Base-by-base conservation (phyloP, 176 grass and related monocot genomes). In the Pontederia crassipes region DNA sequence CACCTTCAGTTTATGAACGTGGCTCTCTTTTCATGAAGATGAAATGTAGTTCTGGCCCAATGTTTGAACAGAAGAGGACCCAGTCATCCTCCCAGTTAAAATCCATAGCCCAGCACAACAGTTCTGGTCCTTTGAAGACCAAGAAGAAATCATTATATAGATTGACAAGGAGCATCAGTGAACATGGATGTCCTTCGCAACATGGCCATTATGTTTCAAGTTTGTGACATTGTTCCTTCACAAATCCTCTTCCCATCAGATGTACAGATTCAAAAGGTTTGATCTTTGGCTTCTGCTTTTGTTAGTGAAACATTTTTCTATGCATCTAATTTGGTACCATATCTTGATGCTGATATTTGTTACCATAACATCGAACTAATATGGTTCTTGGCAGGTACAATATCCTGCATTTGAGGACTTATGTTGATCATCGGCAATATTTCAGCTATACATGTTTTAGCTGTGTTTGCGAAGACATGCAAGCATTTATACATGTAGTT, bases 131-230 rank as follows among this genome's bases (percentile, higher is more conserved):
- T 52, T 61, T 62, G 12, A 52, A 48, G 45, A 53, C 28, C 15
- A 72, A 72, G 48, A 50, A 27, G 48, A 72, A 40, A n/a, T 4
- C 28, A 15, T 53, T 62, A 18, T 62, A 72, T 72, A 53, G 28
- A 62, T 52, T 62, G 58, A 72, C 47, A 72, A 28, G 70, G 58
- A 62, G 58, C 58, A 62, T 53, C 4, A 62, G 69, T 9, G 57
- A 72, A 52, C 69, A 72, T 20, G 69, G 57, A 15, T 28, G 56
- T 46, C 52, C 3, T 50, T 67, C 71, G 17, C 79, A 9, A 65
- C 55, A 40, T 40, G 66, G 77, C 55, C 55, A 58, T 77, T 75
- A 70, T 3, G 13, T 12, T 61, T 72, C 47, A 65, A 84, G 75
- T 61, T 82, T 86, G 75, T 80, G 64, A 64, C 69, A 7, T 40